These are phyloP conservation scores for Rhinocladiella mackenziei DNA, from an alignment of 2,329 filamentous ascomycete genomes.

Conservation along the genomic window DNA sequence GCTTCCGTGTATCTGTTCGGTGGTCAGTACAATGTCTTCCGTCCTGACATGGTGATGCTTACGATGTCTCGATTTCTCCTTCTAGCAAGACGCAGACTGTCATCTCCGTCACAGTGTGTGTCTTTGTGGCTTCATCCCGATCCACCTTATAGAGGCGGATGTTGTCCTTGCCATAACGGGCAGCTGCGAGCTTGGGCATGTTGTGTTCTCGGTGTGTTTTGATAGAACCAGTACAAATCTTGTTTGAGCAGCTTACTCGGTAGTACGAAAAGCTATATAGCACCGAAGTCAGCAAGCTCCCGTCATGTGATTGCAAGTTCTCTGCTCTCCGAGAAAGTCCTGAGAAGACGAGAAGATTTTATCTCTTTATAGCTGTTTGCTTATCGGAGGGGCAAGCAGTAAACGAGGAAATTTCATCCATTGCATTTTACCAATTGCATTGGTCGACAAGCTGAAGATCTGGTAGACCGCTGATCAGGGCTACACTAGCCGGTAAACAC, in stretches of 20 bases:
- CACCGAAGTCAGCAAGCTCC: too few species aligned
- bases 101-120: constrained; percentile 89
- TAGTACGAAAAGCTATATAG: too few species aligned
- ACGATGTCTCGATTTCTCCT: constrained; percentile 83
- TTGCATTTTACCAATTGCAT: constrained; percentile 19
- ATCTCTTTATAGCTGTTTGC: not conserved
- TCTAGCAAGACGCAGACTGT: constrained; percentile 89
- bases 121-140: constrained; percentile 68
- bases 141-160: constrained; percentile 96
- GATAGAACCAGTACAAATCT: not conserved
- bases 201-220: too few species aligned
- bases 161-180: constrained; percentile 73
- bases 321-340: too few species aligned
- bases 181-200: constrained; percentile 42
- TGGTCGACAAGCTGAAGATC: too few species aligned
- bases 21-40: constrained; percentile 6
- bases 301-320: too few species aligned
- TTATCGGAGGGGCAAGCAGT: constrained; percentile 19
- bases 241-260: too few species aligned
- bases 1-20: constrained; percentile 73
- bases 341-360: too few species aligned
- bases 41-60: constrained; percentile 41
- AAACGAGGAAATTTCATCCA: constrained; percentile 12
- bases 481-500: not conserved
- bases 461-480: constrained; percentile 20